phyloP scores from a whole-genome alignment of 805 yeast genomes.

The Wickerhamomyces subpelliculosus region DNA sequence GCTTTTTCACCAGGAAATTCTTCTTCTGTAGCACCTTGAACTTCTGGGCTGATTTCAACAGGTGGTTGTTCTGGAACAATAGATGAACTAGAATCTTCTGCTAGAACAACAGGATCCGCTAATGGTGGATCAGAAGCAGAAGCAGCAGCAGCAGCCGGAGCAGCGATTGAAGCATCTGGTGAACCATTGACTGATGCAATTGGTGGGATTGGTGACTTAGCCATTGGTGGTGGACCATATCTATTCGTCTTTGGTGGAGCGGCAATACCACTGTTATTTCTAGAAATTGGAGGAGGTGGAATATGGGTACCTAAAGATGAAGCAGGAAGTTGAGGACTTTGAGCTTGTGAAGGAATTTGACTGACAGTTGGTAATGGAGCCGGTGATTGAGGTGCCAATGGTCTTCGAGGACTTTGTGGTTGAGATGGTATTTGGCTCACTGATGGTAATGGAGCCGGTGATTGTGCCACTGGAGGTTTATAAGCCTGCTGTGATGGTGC shows the following conservation, averaged over 20 bases:
- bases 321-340: no score
- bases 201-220: not conserved
- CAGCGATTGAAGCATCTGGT: not conserved
- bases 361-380: not conserved
- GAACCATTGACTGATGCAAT: not conserved
- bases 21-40: not conserved
- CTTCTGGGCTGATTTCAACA: slow-evolving; percentile 1
- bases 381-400: not conserved
- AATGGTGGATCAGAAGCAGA: not conserved
- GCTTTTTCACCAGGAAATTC: not conserved
- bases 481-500: not conserved
- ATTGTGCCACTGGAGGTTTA: not conserved
- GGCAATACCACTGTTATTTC: no score
- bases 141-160: not conserved
- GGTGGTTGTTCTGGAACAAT: not conserved
- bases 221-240: not conserved
- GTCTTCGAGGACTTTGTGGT: not conserved
- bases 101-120: not conserved
- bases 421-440: not conserved
- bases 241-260: no score
- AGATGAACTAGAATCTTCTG: not conserved
- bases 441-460: not conserved
- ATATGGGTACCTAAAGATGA: no score
- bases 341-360: not conserved
- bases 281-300: no score